These are phyloP conservation scores for Allium fistulosum DNA, from an alignment of 106 monocot genomes.

Conservation along the genomic window DNA sequence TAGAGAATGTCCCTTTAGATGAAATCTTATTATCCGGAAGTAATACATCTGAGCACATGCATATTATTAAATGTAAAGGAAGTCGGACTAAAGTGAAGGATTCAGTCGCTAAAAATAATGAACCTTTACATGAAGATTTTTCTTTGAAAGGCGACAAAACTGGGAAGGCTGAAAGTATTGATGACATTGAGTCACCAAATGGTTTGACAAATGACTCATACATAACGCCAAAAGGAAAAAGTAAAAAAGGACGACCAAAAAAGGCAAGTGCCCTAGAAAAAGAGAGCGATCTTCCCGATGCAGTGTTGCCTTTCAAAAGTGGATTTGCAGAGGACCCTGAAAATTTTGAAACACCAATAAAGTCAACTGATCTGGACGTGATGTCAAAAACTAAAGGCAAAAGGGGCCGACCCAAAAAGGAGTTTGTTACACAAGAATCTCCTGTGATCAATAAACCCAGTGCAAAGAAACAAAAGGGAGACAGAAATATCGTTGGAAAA, in stretches of 20 bases:
- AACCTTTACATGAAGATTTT: background rate
- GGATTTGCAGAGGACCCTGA: too few relatives aligned
- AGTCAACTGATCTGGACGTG: background rate
- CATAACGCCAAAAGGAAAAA: constrained; percentile 1
- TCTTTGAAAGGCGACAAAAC: background rate
- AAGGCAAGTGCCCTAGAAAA: too few relatives aligned
- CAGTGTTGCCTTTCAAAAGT: too few relatives aligned
- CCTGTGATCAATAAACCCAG: constrained; percentile 13
- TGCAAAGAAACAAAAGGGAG: constrained; percentile 7
- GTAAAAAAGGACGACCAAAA: too few relatives aligned
- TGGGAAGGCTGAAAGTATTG: constrained; percentile 19
- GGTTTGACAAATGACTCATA: constrained; percentile 6
- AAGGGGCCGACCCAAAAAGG: constrained; percentile 7
- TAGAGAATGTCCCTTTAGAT: too few relatives aligned
- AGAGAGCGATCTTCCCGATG: too few relatives aligned
- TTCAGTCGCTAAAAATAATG: background rate
- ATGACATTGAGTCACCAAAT: constrained; percentile 2
- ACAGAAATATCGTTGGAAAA: background rate
- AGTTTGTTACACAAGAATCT: constrained; percentile 8
- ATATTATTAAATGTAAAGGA: too few relatives aligned
- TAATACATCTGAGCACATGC: too few relatives aligned
- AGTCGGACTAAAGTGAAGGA: too few relatives aligned
- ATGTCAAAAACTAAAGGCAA: constrained; percentile 9
- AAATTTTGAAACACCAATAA: too few relatives aligned
- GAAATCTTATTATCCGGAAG: too few relatives aligned